phyloP scores from a whole-genome alignment of 208 protist species.

The Acanthamoeba culbertsoni region DNA sequence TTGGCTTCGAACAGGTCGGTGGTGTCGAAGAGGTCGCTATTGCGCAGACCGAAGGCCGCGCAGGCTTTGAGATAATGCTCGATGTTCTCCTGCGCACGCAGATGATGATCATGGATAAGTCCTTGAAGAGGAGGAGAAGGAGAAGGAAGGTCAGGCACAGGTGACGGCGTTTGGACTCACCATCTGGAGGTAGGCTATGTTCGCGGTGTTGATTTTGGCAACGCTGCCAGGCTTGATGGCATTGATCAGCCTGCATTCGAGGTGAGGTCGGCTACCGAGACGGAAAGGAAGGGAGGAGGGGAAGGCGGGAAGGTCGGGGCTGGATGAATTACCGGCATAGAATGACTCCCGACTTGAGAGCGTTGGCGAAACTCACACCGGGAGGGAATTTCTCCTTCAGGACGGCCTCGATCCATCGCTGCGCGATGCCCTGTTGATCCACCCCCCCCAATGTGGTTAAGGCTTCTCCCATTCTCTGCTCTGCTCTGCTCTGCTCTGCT shows the following conservation, averaged over 20 bases:
- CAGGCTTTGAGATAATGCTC: slow-evolving; percentile 36
- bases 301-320: neutral
- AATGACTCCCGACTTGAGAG: slow-evolving; percentile 26
- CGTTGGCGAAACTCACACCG: neutral
- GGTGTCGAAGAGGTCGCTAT: slow-evolving; percentile 29
- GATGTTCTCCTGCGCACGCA: slow-evolving; percentile 34
- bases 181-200: slow-evolving; percentile 48
- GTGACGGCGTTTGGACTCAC: too few relatives aligned
- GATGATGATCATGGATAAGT: too few relatives aligned
- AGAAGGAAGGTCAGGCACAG: too few relatives aligned
- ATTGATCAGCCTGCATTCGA: neutral
- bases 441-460: neutral
- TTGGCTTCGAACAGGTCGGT: slow-evolving; percentile 51
- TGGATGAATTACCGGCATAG: slow-evolving; percentile 15
- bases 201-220: slow-evolving; percentile 14
- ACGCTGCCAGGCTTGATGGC: slow-evolving; percentile 44
- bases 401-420: slow-evolving; percentile 44
- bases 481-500: too few relatives aligned
- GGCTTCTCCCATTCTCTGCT: too few relatives aligned
- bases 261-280: neutral
- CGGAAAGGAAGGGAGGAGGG: neutral
- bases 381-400: slow-evolving; percentile 8
- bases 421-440: neutral
- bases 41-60: neutral
- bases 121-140: too few relatives aligned